A percentile compares a stretch with the other conserved stretches of the same genome.
Evolutionary conservation across 495 filamentous ascomycete species (phyloP).

Genomic region (Tirmania nivea): DNA sequence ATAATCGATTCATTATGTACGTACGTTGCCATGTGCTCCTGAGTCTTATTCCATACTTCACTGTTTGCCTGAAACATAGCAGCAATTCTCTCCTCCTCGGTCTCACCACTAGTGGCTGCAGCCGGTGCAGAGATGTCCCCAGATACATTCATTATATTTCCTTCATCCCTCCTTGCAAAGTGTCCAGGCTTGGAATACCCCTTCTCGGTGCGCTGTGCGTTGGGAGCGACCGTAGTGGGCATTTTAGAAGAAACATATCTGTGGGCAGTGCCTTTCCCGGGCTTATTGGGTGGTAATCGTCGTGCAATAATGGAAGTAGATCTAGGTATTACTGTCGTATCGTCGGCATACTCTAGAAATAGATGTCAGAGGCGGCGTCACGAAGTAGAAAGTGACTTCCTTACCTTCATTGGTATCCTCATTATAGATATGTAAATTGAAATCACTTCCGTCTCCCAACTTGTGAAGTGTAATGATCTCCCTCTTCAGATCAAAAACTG

Average conservation of each 20-base stretch:
- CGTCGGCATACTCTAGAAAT: slow-evolving; percentile 71
- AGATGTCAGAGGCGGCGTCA: not conserved
- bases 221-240: slow-evolving; percentile 65
- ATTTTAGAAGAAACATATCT: slow-evolving; percentile 95
- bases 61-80: slow-evolving; percentile 70
- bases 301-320: slow-evolving; percentile 84
- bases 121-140: not conserved
- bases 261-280: slow-evolving; percentile 68
- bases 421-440: slow-evolving; percentile 80
- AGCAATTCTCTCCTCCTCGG: slow-evolving; percentile 76
- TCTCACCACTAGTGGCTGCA: slow-evolving; percentile 7
- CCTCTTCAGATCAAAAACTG: slow-evolving; percentile 93
- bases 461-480: slow-evolving; percentile 89
- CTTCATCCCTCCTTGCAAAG: slow-evolving; percentile 28
- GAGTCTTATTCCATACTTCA: slow-evolving; percentile 68
- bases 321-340: slow-evolving; percentile 82
- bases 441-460: slow-evolving; percentile 87
- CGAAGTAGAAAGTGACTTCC: slow-evolving; percentile 7
- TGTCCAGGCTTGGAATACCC: slow-evolving; percentile 21
- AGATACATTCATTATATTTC: slow-evolving; percentile 23
- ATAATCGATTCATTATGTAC: slow-evolving; percentile 12
- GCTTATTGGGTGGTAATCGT: slow-evolving; percentile 58
- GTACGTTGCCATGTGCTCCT: slow-evolving; percentile 83
- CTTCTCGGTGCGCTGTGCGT: slow-evolving; percentile 37
- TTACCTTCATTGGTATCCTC: slow-evolving; percentile 84